Evolutionary conservation across 108 stramenopile genomes (phyloP), one percentile per base, ranked within the genome.

Genomic region (Cyclostephanos invisitatus): DNA sequence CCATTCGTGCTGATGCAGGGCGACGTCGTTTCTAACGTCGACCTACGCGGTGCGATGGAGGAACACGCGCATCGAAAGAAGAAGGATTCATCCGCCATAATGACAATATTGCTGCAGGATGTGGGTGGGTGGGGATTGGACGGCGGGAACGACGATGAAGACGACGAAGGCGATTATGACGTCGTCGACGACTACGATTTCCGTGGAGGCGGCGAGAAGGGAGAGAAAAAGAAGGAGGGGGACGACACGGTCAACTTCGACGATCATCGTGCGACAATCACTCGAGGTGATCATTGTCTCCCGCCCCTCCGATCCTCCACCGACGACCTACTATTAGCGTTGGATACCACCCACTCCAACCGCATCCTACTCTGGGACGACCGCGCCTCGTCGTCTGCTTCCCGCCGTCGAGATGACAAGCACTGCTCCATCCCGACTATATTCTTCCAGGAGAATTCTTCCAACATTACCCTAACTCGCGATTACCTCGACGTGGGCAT

Each of bases 1-100:
- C 98, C 98, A 3, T 99, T 99, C 74, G 70, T 99, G 0, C 75
- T 99, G n/a, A 86, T 98, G 73, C 83, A 75, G 63, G 97, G 96
- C 6, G 97, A 99, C 83, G 95, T 96, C 14, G 85, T 99, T 10
- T 85, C 95, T 58, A 97, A 97, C 79, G 86, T 98, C 48, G 89
- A 97, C 67, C 58, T 98, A 38, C 37, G 58, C 9, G 57, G 73
- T 27, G 89, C 83, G 29, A 68, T 97, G 62, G 64, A 70, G 22
- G 84, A 70, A 10, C 97, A 98, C 73, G 63, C 83, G 24, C 65
- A 53, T 9, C 77, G 94, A 10, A 84, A 85, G 56, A 85, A 87
- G 79, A 83, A 86, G 42, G 97, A 98, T 67, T 76, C 68, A 29
- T 63, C 82, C 32, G 85, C 89, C 38, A 91, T 97, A 37, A 93